These are phyloP conservation scores for baker's yeast (Saccharomyces cerevisiae) DNA, from an alignment of 805 yeast genomes.

Conservation along the genomic window DNA sequence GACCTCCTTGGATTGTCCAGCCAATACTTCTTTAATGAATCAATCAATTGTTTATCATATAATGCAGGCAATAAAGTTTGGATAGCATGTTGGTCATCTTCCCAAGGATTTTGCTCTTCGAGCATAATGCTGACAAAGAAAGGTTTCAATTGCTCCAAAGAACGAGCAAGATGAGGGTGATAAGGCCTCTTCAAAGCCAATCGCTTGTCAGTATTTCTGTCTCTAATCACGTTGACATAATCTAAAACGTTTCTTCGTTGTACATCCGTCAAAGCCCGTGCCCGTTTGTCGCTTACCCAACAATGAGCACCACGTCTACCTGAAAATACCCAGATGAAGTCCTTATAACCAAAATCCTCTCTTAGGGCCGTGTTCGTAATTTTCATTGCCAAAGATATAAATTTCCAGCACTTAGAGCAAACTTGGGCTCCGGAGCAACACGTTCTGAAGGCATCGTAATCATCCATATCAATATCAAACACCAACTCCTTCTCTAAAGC, in stretches of 20 bases:
- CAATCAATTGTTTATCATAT: slow-evolving; percentile 51
- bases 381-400: slow-evolving; percentile 75
- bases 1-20: slow-evolving; percentile 40
- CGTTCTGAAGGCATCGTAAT: slow-evolving; percentile 87
- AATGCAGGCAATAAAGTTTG: slow-evolving; percentile 52
- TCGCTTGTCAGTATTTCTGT: slow-evolving; percentile 39
- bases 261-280: slow-evolving; percentile 63
- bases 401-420: slow-evolving; percentile 88
- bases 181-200: slow-evolving; percentile 64
- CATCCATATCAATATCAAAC: slow-evolving; percentile 95
- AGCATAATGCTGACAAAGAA: slow-evolving; percentile 60
- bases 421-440: slow-evolving; percentile 84
- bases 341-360: slow-evolving; percentile 84
- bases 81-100: slow-evolving; percentile 42
- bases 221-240: slow-evolving; percentile 68
- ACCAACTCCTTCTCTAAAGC: slow-evolving; percentile 83
- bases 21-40: slow-evolving; percentile 56
- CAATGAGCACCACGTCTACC: slow-evolving; percentile 99
- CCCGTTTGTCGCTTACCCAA: slow-evolving; percentile 87
- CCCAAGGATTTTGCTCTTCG: slow-evolving; percentile 85
- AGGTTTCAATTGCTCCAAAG: slow-evolving; percentile 56
- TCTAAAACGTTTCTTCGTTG: slow-evolving; percentile 74
- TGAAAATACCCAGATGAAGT: slow-evolving; percentile 89
- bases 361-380: slow-evolving; percentile 62
- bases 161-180: slow-evolving; percentile 80